Base-by-base conservation (phyloP, 352 stramenopile genomes). In the Globisporangium heterothallicum region DNA sequence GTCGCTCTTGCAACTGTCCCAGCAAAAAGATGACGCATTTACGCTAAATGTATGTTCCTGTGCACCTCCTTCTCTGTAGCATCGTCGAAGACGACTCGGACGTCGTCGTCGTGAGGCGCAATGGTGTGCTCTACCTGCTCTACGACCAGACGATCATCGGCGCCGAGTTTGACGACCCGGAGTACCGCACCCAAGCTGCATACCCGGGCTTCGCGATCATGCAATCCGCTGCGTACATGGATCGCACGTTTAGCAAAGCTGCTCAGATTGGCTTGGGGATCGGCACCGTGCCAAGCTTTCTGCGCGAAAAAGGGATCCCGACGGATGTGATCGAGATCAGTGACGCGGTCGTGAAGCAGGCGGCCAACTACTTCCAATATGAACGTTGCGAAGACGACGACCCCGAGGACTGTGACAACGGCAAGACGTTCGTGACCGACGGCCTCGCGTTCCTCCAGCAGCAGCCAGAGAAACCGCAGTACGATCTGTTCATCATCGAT, bases 251-350 rank as follows among this genome's bases (percentile, higher is more conserved):
- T 26, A 50, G 53, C 3, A 53, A 61, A 3, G 80, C 77, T 1
- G 24, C 81, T 36, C 80, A 91, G 57, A 76, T 91, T 29, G 80
- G 80, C 12, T 59, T 91, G 22, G 80, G 80, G 29, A 86, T 91
- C 50, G 80, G 80, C 38, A 75, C 75, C 0, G 77, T 91, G 0
- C 80, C 80, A 2, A 84, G 44, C 25, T 91, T 91, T 43, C 59
- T 88, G 42, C 75, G 80, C 7, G 50, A 70, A 9, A 61, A 75
- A 36, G 68, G 63, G 12, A 82, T 91, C 43, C 71, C 74, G 2
- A 91, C 80, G 73, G 79, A 91, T 61, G 80, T 87, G 16, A 72
- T 88, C 27, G 80, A 91, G 62, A 87, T 91, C 62, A 91, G 77
- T 47, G 53, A 69, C 13, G 71, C 73, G 0, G 77, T 88, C 19